A percentile compares a stretch with the other conserved stretches of the same genome.
Conservation (phyloP, 148 eudicot species). For the Vaccinium darrowii region DNA sequence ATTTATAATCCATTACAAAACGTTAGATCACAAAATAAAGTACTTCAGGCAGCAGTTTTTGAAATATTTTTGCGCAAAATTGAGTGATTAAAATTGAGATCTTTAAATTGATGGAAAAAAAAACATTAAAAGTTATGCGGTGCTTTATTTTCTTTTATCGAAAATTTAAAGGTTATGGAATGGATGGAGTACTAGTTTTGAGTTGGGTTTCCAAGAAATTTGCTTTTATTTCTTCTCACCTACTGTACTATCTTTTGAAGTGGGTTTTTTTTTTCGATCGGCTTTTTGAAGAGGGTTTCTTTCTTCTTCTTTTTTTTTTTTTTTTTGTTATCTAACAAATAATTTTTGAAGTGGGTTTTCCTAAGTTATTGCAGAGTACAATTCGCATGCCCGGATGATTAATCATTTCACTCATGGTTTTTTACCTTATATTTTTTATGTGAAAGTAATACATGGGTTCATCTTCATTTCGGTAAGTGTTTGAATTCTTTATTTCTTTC, state of each 20-base stretch:
- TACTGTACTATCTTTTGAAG: neutral
- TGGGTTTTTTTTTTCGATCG: neutral
- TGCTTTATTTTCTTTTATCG: neutral
- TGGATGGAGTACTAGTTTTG: neutral
- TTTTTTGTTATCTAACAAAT: too few relatives aligned
- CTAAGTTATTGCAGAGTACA: neutral
- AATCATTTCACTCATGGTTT: too few relatives aligned
- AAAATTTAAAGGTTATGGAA: neutral
- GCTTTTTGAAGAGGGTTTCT: neutral
- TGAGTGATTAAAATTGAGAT: too few relatives aligned
- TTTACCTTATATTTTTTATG: too few relatives aligned
- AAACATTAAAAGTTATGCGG: too few relatives aligned
- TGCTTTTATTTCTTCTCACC: neutral
- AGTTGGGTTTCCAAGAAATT: neutral
- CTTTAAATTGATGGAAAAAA: neutral
- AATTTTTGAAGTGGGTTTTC: neutral
- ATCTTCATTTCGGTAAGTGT: neutral
- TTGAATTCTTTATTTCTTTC: neutral
- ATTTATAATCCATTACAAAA: too few relatives aligned
- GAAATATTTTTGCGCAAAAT: too few relatives aligned
- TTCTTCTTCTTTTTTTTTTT: neutral
- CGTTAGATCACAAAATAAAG: too few relatives aligned
- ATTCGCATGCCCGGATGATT: too few relatives aligned
- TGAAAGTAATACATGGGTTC: too few relatives aligned
- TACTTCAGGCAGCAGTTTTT: too few relatives aligned